phyloP scores from a whole-genome alignment of 495 filamentous ascomycete species.

The Neurospora tetrasperma region DNA sequence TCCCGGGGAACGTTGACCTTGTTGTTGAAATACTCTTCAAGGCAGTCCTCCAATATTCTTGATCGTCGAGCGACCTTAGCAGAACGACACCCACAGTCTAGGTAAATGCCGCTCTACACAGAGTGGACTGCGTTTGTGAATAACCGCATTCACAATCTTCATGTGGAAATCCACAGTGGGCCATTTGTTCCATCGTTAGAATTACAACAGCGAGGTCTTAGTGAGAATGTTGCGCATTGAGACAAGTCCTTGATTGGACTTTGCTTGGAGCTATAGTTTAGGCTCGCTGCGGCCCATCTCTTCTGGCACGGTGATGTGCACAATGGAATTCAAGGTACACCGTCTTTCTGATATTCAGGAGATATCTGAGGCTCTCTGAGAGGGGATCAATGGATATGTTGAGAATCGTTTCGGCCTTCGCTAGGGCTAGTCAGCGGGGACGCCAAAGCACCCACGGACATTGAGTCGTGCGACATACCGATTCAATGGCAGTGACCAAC shows the following conservation, averaged over 20 bases:
- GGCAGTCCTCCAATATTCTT: slow-evolving; percentile 64
- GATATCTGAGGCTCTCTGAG: no score
- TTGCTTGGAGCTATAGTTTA: slow-evolving; percentile 44
- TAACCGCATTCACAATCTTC: background rate
- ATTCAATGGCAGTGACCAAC: no score
- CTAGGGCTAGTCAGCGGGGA: slow-evolving; percentile 39
- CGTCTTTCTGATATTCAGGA: no score
- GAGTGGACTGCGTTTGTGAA: background rate
- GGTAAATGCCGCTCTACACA: background rate
- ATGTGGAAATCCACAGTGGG: background rate
- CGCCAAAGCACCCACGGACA: slow-evolving; percentile 30
- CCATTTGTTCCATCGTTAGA: background rate
- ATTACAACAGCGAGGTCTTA: background rate
- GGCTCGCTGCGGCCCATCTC: slow-evolving; percentile 31
- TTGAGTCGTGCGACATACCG: slow-evolving; percentile 34
- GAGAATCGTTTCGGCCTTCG: slow-evolving; percentile 18
- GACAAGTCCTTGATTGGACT: slow-evolving; percentile 37
- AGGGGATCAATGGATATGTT: no score
- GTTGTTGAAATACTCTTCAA: slow-evolving; percentile 94
- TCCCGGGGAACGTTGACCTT: slow-evolving; percentile 80
- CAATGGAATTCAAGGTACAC: no score
- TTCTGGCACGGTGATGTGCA: no score
- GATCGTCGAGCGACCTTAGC: background rate
- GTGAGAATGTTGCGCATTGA: background rate
- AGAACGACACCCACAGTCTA: background rate